Base-by-base conservation (phyloP, 1,284 basidiomycete species). In the Moniliella sp. region DNA sequence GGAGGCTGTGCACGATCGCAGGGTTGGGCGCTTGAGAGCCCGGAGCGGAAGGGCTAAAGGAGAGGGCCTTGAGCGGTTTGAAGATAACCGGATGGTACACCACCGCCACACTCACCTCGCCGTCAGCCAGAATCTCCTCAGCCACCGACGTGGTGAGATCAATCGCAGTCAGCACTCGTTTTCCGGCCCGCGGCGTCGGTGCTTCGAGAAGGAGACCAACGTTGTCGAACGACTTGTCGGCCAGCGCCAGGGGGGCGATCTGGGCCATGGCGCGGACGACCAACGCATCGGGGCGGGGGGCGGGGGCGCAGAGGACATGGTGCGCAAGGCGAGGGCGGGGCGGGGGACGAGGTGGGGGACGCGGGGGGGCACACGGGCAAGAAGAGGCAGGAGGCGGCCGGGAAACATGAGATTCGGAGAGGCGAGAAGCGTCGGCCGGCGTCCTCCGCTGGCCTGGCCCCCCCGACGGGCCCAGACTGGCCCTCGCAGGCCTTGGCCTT, bases 71-170 rank as follows among this genome's bases (percentile, higher is more conserved):
- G 38, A 88, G 66, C 2, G 73, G 75, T 21, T 69, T 69, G 67
- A 93, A 93, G 48, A 94, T 80, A 21, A 80, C 72, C 3, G 82
- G 78, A 57, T 88, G 83, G 62, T 86, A 94, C 11, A 81, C 67
- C 15, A 94, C 67, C 33, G 88, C 74, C 34, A 71, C 70, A n/a
- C 28, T 26, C 8, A 18, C 25, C 17, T 47, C 39, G 14, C 40
- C 33, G 12, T 37, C 19, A n/a, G 37, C 32, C 14, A 59, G 42
- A 16, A 49, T 42, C 34, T 59, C 56, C 11, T 53, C 41, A 23
- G 45, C 48, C 3, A 59, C 56, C 7, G 37, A 34, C 4, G 50
- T 41, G 14, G 54, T 53, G 15, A 59, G 42, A 32, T 59, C 56
- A 28, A 55, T 50, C 26, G 50, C 50, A 12, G 57, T 39, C 38